Percentiles rank a stretch among this genome's conserved stretches.
Evolutionary conservation across 108 stramenopile species (phyloP).

Genomic region (Cylindrotheca fusiformis): DNA sequence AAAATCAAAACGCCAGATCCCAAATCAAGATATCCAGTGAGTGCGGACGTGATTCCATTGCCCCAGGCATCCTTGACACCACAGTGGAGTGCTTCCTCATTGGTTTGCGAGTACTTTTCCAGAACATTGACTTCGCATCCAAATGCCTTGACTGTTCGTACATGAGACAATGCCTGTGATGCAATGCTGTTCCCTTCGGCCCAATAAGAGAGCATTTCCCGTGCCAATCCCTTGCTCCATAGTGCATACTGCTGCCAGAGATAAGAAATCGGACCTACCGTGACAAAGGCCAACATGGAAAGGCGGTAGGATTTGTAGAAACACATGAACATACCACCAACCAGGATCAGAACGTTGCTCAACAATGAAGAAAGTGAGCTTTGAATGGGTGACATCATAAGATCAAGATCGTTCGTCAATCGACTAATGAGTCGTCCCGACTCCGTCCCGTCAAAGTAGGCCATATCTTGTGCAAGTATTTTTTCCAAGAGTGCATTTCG

Average conservation of each 20-base stretch:
- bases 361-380: slow-evolving; percentile 34
- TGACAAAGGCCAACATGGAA: slow-evolving; percentile 53
- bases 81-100: slow-evolving; percentile 19
- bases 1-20: slow-evolving; percentile 25
- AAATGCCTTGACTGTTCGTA: slow-evolving; percentile 59
- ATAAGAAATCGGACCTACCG: slow-evolving; percentile 47
- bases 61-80: slow-evolving; percentile 9
- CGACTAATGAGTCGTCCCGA: slow-evolving; percentile 66
- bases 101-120: slow-evolving; percentile 34
- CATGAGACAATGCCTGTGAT: slow-evolving; percentile 45
- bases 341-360: slow-evolving; percentile 36
- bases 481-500: slow-evolving; percentile 49
- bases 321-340: slow-evolving; percentile 49
- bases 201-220: slow-evolving; percentile 43
- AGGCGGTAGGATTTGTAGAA: slow-evolving; percentile 48
- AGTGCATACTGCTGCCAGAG: slow-evolving; percentile 41
- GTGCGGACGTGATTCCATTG: slow-evolving; percentile 11
- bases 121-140: slow-evolving; percentile 36
- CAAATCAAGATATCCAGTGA: slow-evolving; percentile 19
- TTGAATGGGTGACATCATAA: slow-evolving; percentile 57
- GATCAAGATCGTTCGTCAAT: slow-evolving; percentile 57
- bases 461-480: slow-evolving; percentile 58
- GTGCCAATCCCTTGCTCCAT: slow-evolving; percentile 38
- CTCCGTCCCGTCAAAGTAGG: slow-evolving; percentile 62
- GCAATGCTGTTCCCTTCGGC: slow-evolving; percentile 51